Evolutionary conservation across 1,284 basidiomycete species (phyloP).

Genomic region (Pascua sp.): DNA sequence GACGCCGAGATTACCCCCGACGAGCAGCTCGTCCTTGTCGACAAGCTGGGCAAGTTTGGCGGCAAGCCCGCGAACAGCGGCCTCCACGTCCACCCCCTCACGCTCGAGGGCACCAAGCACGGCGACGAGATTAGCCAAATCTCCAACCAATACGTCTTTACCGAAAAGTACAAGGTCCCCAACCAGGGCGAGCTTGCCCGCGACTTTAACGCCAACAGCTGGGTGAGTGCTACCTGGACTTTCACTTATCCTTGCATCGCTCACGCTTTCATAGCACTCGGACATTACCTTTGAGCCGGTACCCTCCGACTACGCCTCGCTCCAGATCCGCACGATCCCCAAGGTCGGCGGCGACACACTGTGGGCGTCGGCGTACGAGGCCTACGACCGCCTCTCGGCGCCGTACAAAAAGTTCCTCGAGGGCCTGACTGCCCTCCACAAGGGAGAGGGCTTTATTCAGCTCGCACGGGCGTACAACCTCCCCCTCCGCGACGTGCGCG

Average conservation of each 20-base stretch:
- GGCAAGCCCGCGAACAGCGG: slow-evolving; percentile 58
- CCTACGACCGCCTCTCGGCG: slow-evolving; percentile 61
- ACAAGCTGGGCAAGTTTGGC: slow-evolving; percentile 55
- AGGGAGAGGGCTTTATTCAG: slow-evolving; percentile 56
- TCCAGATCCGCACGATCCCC: slow-evolving; percentile 61
- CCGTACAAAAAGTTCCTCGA: slow-evolving; percentile 59
- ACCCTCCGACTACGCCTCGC: slow-evolving; percentile 62
- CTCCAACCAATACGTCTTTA: slow-evolving; percentile 46
- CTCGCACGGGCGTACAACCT: slow-evolving; percentile 20
- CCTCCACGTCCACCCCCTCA: slow-evolving; percentile 64
- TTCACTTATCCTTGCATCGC: too few species aligned
- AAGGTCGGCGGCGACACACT: slow-evolving; percentile 50
- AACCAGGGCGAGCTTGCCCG: slow-evolving; percentile 5
- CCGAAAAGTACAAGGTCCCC: slow-evolving; percentile 25
- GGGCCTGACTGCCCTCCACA: slow-evolving; percentile 59
- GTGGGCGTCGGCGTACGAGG: slow-evolving; percentile 58
- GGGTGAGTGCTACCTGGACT: slow-evolving; percentile 8
- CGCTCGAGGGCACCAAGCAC: slow-evolving; percentile 48
- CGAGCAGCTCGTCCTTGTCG: slow-evolving; percentile 53
- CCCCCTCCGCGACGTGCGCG: slow-evolving; percentile 42
- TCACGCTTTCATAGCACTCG: slow-evolving; percentile 25
- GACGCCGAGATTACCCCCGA: slow-evolving; percentile 54
- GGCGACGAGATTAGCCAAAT: slow-evolving; percentile 57
- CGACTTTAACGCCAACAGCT: slow-evolving; percentile 10
- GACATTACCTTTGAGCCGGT: slow-evolving; percentile 67